Evolutionary conservation across 202 grass and related monocot species (phyloP).

Genomic region (Panicum virgatum): DNA sequence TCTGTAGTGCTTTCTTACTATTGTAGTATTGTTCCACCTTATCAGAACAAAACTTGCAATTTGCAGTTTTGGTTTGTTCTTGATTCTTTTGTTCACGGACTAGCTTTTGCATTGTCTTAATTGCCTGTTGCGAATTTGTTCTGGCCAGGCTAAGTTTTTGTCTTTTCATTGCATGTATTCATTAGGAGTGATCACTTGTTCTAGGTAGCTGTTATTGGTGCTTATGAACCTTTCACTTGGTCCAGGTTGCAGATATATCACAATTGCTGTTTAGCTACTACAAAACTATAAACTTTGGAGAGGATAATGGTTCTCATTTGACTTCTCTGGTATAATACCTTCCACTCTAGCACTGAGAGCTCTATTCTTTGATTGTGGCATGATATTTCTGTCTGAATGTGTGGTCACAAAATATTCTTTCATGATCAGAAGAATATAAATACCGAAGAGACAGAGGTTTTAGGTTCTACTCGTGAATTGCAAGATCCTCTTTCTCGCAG

Average conservation of each 20-base stretch:
- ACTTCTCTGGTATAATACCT: conserved; percentile 39
- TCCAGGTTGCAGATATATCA: conserved; percentile 77
- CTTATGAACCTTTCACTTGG: conserved; percentile 37
- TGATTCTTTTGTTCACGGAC: not conserved
- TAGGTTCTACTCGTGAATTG: conserved; percentile 24
- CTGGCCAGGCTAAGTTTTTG: not conserved
- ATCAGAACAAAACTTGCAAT: conserved; percentile 9
- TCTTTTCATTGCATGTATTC: not conserved
- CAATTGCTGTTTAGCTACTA: conserved; percentile 61
- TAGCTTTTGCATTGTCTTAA: not conserved
- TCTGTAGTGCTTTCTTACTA: not conserved
- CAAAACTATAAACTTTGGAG: conserved; percentile 62
- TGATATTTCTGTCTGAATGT: not conserved
- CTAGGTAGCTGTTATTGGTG: conserved; percentile 2
- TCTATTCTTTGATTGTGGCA: conserved; percentile 3
- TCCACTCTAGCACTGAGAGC: not conserved
- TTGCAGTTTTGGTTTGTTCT: not conserved
- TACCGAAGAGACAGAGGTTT: not conserved
- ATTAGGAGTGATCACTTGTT: conserved; percentile 6
- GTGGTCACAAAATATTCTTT: conserved; percentile 19
- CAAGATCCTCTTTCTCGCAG: conserved; percentile 35
- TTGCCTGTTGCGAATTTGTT: not conserved
- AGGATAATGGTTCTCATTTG: conserved; percentile 36
- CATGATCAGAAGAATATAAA: conserved; percentile 37
- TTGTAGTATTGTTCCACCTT: conserved; percentile 2